A percentile compares a stretch with the other conserved stretches of the same genome.
Evolutionary conservation across 2,329 filamentous ascomycete species (phyloP).

Genomic region (Talaromyces atroroseus): DNA sequence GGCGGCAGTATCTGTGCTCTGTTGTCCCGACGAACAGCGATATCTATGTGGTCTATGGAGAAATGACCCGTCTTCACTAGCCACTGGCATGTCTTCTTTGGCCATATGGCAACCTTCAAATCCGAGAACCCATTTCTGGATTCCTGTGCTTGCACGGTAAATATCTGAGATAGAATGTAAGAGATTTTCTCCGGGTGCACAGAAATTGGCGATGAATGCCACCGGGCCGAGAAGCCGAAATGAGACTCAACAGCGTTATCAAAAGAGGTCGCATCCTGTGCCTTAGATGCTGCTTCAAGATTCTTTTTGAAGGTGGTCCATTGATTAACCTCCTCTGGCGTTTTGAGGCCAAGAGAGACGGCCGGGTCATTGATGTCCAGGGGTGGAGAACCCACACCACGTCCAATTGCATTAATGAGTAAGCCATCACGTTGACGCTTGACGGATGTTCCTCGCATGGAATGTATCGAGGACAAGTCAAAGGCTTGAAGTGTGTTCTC

Average conservation of each 20-base stretch:
- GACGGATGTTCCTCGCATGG: conserved; percentile 24
- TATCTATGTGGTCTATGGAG: conserved; percentile 34
- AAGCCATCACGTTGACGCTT: conserved; percentile 38
- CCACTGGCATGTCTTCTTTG: conserved; percentile 36
- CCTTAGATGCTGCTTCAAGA: conserved; percentile 24
- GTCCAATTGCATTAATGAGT: conserved; percentile 39
- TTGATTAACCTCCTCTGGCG: conserved; percentile 26
- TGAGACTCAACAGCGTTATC: conserved; percentile 30
- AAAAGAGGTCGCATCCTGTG: conserved; percentile 27
- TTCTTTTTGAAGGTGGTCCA: conserved; percentile 31
- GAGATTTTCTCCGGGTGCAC: conserved; percentile 33
- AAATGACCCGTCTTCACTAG: conserved; percentile 36
- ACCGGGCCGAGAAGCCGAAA: conserved; percentile 21
- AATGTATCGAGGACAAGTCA: conserved; percentile 34
- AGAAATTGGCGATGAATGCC: conserved; percentile 23
- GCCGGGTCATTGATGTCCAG: conserved; percentile 22
- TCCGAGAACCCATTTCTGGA: conserved; percentile 21
- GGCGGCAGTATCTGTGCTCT: conserved; percentile 32
- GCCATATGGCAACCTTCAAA: conserved; percentile 32
- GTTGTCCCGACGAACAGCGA: conserved; percentile 31
- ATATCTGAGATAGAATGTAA: conserved; percentile 37
- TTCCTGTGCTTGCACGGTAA: conserved; percentile 22
- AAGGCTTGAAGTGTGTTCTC: conserved; percentile 41
- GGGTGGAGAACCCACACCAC: conserved; percentile 32
- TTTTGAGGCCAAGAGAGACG: conserved; percentile 29